Percentiles rank a stretch among this genome's conserved stretches.
Evolutionary conservation across 208 protist species (phyloP).

Genomic region (Tritrichomonas musculus): DNA sequence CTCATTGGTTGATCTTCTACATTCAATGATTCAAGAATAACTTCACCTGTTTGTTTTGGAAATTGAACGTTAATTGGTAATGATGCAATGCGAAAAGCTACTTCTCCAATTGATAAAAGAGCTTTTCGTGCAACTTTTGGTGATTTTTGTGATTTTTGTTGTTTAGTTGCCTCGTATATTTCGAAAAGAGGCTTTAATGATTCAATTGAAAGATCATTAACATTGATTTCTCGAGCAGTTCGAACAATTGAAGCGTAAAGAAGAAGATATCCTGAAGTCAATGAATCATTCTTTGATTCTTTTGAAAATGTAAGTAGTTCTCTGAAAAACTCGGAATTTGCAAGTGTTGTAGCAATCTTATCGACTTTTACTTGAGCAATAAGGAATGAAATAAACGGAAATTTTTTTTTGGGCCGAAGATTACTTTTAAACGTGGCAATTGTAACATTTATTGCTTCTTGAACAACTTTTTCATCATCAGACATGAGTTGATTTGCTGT

Average conservation of each 20-base stretch:
- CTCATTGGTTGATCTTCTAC: not conserved
- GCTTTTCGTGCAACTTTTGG: not conserved
- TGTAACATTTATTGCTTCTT: not conserved
- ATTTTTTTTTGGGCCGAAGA: not conserved
- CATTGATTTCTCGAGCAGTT: not conserved
- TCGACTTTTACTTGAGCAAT: not conserved
- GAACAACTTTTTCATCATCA: not conserved
- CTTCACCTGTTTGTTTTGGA: not conserved
- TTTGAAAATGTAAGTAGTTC: not conserved
- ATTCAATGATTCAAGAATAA: not conserved
- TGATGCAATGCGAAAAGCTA: not conserved
- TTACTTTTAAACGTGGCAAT: not conserved
- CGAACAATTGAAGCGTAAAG: not conserved
- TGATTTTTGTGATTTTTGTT: no score
- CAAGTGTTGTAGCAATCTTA: not conserved
- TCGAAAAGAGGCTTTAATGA: not conserved
- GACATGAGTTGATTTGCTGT: not conserved
- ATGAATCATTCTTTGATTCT: not conserved
- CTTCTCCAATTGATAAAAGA: not conserved
- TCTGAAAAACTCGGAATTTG: not conserved
- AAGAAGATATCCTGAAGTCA: not conserved
- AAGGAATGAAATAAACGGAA: conserved; percentile 17
- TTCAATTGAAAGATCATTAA: not conserved
- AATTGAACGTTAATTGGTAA: not conserved
- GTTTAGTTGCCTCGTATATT: not conserved